Conservation (phyloP, 768 basidiomycete genomes). For the Lentinula boryana region DNA sequence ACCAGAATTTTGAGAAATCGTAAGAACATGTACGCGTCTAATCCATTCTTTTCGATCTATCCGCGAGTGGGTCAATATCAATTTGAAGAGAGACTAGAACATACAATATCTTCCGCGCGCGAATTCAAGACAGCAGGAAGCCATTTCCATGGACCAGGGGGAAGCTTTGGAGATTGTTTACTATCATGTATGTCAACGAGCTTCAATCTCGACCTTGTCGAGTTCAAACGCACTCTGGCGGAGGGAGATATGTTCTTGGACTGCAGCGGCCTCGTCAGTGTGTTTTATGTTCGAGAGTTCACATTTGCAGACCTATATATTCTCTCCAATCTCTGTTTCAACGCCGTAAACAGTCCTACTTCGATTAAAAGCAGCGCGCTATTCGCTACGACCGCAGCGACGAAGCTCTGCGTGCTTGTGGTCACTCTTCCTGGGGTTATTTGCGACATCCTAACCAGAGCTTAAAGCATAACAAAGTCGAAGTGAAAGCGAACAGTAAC, state of each 20-base stretch:
- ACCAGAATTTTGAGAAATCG: constrained; percentile 62
- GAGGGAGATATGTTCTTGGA: constrained; percentile 57
- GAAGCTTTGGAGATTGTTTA: constrained; percentile 39
- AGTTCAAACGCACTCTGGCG: constrained; percentile 37
- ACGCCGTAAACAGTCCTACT: constrained; percentile 48
- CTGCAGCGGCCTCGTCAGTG: constrained; percentile 6
- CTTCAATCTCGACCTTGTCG: background rate
- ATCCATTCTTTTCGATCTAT: constrained; percentile 53
- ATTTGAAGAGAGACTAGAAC: constrained; percentile 11
- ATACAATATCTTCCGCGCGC: constrained; percentile 39
- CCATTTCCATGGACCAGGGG: constrained; percentile 44
- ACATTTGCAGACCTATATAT: constrained; percentile 34
- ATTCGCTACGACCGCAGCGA: constrained; percentile 59
- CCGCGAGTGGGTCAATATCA: background rate
- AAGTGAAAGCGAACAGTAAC: background rate
- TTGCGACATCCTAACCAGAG: background rate
- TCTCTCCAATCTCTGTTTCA: constrained; percentile 49
- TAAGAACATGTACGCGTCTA: constrained; percentile 62
- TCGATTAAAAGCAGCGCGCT: constrained; percentile 36
- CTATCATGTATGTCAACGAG: constrained; percentile 16
- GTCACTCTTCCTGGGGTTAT: constrained; percentile 23
- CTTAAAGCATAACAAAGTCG: background rate
- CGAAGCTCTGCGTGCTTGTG: constrained; percentile 44
- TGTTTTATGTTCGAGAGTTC: background rate
- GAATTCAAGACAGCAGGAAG: constrained; percentile 36